Base-by-base conservation (phyloP, 108 stramenopile species). In the Epithemia pelagica region DNA sequence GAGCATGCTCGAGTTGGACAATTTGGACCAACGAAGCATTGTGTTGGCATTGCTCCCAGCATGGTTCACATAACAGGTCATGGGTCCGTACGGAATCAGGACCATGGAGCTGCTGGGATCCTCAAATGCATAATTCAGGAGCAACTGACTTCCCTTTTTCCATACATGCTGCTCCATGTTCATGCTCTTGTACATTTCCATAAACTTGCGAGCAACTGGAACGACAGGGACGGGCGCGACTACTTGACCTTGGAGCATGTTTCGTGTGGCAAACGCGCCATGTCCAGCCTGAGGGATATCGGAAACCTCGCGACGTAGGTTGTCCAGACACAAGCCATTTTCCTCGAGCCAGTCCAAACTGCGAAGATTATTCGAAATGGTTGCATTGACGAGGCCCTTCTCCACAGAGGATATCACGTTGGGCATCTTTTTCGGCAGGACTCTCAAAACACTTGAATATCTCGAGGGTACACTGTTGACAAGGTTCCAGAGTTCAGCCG, bases 151-250 rank as follows among this genome's bases (percentile, higher is more conserved):
- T 26, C 65, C 56, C 25, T 52, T 30, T 55, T 57, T 55, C 63
- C 27, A 31, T 8, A 61, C 64, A 52, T 28, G 22, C 7, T 52
- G 7, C 22, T 8, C 24, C 27, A 52, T 52, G 64, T 7, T 46
- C 51, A 28, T 64, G 21, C n/a, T 69, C 1, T 37, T 24, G 54
- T 52, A 59, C 68, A 79, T 74, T 46, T 65, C 70, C 31, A 83
- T 65, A n/a, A 66, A 30, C 54, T 66, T 66, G 67, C 80, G 58
- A 52, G 27, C 22, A 10, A 81, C 54, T 20, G 70, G 88, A 52
- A 85, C 52, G 1, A 92, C 78, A 8, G 91, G 91, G 46, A 78
- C 74, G 1, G 88, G 86, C 18, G 83, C 78, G 0, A 92, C 66
- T 8, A 87, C 62, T 1, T 75, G 65, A 18, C 83, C 88, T 65